A percentile compares a stretch with the other conserved stretches of the same genome.
phyloP scores from a whole-genome alignment of 2,329 filamentous ascomycete genomes.

The Pseudocercospora pini-densiflorae region DNA sequence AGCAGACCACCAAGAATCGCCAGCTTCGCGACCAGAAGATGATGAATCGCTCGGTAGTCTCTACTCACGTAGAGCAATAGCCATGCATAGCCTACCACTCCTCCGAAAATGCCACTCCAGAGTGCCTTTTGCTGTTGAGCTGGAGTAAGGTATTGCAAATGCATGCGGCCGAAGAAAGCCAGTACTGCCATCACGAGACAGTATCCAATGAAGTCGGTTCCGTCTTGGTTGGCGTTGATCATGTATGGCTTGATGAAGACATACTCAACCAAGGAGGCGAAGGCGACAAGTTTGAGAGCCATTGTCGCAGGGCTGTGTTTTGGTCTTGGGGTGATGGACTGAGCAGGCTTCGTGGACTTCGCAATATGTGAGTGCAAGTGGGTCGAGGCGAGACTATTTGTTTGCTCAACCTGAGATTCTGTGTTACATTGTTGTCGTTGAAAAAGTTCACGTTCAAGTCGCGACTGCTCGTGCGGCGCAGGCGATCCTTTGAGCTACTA shows the following conservation, averaged over 20 bases:
- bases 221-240: conserved; percentile 11
- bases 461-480: neutral
- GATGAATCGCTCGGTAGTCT: conserved; percentile 22
- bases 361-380: neutral
- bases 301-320: neutral
- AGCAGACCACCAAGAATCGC: conserved; percentile 22
- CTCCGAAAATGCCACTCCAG: conserved; percentile 20
- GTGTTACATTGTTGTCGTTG: neutral
- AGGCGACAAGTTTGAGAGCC: conserved; percentile 23
- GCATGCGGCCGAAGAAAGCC: conserved; percentile 26
- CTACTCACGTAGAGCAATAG: conserved; percentile 22
- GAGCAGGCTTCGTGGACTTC: neutral
- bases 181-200: conserved; percentile 21
- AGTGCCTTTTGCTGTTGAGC: conserved; percentile 13
- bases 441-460: neutral
- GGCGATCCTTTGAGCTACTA: neutral
- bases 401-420: neutral
- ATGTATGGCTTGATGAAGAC: conserved; percentile 26
- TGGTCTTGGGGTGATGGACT: neutral
- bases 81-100: conserved; percentile 25
- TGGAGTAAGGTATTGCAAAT: conserved; percentile 19
- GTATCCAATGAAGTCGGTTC: conserved; percentile 27
- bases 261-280: conserved; percentile 25
- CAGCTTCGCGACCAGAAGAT: conserved; percentile 24
- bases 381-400: neutral